These are phyloP conservation scores for Jackrogersella multiformis DNA, from an alignment of 495 filamentous ascomycete species.

Conservation along the genomic window DNA sequence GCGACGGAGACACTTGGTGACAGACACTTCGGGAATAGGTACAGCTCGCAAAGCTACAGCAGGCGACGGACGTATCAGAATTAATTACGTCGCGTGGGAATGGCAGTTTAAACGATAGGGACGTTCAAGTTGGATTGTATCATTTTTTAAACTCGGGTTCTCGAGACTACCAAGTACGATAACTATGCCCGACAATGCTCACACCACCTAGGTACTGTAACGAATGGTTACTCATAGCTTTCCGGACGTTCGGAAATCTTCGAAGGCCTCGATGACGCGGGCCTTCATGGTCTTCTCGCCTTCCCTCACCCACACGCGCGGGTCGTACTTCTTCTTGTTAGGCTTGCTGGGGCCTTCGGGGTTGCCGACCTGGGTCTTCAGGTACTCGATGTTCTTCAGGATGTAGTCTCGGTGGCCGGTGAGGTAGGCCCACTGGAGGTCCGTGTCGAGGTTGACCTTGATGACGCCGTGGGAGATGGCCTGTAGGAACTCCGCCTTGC, in stretches of 20 bases:
- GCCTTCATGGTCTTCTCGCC: slow-evolving; percentile 96
- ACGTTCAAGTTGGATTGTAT: slow-evolving; percentile 1
- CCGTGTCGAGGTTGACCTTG: slow-evolving; percentile 97
- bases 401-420: slow-evolving; percentile 93
- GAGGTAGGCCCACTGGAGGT: slow-evolving; percentile 87
- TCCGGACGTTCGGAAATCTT: slow-evolving; percentile 90
- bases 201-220: background rate
- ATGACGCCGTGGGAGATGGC: slow-evolving; percentile 94
- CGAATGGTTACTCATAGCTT: slow-evolving; percentile 71
- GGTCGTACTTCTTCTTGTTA: slow-evolving; percentile 99
- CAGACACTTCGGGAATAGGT: background rate
- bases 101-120: background rate
- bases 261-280: slow-evolving; percentile 80
- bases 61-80: background rate
- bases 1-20: slow-evolving; percentile 4
- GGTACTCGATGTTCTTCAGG: slow-evolving; percentile 92
- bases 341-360: slow-evolving; percentile 95
- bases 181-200: slow-evolving; percentile 14
- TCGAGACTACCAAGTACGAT: slow-evolving; percentile 14
- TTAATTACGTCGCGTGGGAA: background rate
- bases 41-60: background rate
- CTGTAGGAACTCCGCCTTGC: slow-evolving; percentile 85
- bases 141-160: slow-evolving; percentile 11
- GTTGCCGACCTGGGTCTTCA: slow-evolving; percentile 87
- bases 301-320: slow-evolving; percentile 83